Conservation (phyloP, 169 alveolate genomes). For the Plasmodium blacklocki region DNA sequence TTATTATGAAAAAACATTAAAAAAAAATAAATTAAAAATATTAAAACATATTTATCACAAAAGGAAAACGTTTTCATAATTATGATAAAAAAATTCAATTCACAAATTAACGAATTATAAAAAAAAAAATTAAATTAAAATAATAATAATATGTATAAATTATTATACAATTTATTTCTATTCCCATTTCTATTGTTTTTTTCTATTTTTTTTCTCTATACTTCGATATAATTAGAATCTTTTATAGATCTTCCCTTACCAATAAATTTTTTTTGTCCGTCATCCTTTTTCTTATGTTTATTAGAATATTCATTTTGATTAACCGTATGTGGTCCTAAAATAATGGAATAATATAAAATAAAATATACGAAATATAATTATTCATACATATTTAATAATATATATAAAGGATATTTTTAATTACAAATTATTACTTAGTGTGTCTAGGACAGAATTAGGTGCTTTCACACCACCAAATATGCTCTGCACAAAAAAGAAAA, state of each 20-base stretch:
- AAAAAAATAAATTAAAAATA: too few relatives aligned
- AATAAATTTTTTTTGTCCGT: constrained; percentile 32
- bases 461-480: constrained; percentile 41
- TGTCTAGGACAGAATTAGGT: constrained; percentile 25
- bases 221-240: constrained; percentile 32
- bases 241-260: constrained; percentile 64
- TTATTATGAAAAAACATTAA: too few relatives aligned
- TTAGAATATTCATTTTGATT: constrained; percentile 17
- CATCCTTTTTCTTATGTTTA: constrained; percentile 18
- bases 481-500: constrained; percentile 10
- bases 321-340: constrained; percentile 7
- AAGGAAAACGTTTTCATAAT: too few relatives aligned
- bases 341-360: background rate
- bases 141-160: too few relatives aligned
- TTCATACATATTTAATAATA: background rate
- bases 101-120: too few relatives aligned
- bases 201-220: background rate
- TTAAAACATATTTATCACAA: too few relatives aligned
- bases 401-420: background rate
- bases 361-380: background rate
- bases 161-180: too few relatives aligned
- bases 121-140: too few relatives aligned
- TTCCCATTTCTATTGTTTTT: background rate
- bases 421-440: constrained; percentile 26
- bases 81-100: too few relatives aligned